phyloP scores from a whole-genome alignment of 1,284 basidiomycete genomes.

The Moniliella sp. region DNA sequence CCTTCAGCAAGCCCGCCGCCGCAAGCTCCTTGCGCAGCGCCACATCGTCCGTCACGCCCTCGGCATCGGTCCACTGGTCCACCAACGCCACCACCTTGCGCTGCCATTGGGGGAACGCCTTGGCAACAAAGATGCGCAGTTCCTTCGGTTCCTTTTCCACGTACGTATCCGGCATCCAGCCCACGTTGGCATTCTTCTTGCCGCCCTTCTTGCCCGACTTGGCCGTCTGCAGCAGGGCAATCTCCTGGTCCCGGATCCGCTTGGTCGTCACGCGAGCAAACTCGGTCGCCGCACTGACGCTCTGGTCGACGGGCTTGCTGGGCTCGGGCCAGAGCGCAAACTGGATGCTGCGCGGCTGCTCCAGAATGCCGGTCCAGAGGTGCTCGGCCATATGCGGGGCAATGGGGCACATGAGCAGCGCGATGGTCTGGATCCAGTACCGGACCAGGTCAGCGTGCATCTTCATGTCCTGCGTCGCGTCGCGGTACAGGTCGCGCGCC shows the following conservation, averaged over 20 bases:
- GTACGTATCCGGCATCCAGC: too few relatives aligned
- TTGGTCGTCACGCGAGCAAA: constrained; percentile 73
- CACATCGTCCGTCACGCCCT: constrained; percentile 60
- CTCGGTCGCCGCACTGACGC: constrained; percentile 38
- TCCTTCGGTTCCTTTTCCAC: constrained; percentile 43
- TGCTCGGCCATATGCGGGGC: constrained; percentile 89
- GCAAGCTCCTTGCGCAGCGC: constrained; percentile 52
- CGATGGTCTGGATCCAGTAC: constrained; percentile 61
- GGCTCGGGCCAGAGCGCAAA: constrained; percentile 51
- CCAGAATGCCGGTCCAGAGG: constrained; percentile 52
- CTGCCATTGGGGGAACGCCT: constrained; percentile 81
- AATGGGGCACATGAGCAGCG: constrained; percentile 63
- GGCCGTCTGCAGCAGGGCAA: too few relatives aligned
- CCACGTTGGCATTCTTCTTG: too few relatives aligned
- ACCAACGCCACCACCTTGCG: too few relatives aligned
- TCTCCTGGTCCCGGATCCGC: constrained; percentile 71
- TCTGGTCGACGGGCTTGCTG: constrained; percentile 41
- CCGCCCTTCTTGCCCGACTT: constrained; percentile 10
- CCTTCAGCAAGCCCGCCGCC: constrained; percentile 66
- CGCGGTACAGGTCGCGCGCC: constrained; percentile 83
- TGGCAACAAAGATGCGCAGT: constrained; percentile 71
- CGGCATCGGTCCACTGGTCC: too few relatives aligned
- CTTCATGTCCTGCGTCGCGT: constrained; percentile 56
- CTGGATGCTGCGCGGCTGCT: constrained; percentile 62
- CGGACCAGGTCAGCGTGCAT: constrained; percentile 60